A percentile compares a stretch with the other conserved stretches of the same genome.
phyloP scores from a whole-genome alignment of 208 protist species.

The Strigomonas culicis region DNA sequence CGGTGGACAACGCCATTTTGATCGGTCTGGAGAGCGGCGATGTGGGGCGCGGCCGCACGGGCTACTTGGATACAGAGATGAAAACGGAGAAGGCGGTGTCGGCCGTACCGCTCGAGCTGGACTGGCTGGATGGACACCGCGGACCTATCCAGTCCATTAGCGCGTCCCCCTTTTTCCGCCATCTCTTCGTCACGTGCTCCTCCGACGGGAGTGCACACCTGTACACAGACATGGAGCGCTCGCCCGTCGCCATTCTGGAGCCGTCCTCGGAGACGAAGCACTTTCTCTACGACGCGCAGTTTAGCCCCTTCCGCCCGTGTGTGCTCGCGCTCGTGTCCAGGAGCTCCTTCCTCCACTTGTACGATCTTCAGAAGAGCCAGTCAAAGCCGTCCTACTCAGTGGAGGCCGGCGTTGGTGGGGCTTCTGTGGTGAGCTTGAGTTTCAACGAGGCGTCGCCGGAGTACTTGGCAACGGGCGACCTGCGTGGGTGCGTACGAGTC shows the following conservation, averaged over 20 bases:
- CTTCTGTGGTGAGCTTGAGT: slow-evolving; percentile 48
- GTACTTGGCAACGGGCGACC: slow-evolving; percentile 80
- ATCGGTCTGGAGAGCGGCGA: slow-evolving; percentile 88
- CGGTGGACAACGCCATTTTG: slow-evolving; percentile 51
- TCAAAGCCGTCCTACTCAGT: slow-evolving; percentile 52
- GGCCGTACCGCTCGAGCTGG: slow-evolving; percentile 43
- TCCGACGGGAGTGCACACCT: slow-evolving; percentile 83
- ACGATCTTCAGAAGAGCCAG: slow-evolving; percentile 74
- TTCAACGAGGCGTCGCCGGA: slow-evolving; percentile 64
- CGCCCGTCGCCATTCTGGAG: slow-evolving; percentile 68
- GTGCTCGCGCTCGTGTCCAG: slow-evolving; percentile 81
- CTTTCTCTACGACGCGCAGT: slow-evolving; percentile 82
- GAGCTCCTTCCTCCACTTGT: slow-evolving; percentile 74
- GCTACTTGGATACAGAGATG: slow-evolving; percentile 21
- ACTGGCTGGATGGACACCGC: slow-evolving; percentile 67
- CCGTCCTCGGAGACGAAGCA: slow-evolving; percentile 76
- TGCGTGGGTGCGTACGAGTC: slow-evolving; percentile 51
- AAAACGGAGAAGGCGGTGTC: slow-evolving; percentile 12
- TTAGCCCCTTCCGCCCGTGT: slow-evolving; percentile 81
- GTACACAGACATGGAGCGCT: slow-evolving; percentile 72
- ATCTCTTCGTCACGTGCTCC: slow-evolving; percentile 83
- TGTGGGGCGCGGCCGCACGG: slow-evolving; percentile 67
- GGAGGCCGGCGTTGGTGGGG: slow-evolving; percentile 61
- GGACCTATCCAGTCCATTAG: slow-evolving; percentile 78
- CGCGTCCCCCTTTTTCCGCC: slow-evolving; percentile 82